A percentile compares a stretch with the other conserved stretches of the same genome.
Conservation (phyloP, 176 grass and related monocot genomes). For the Oryza rufipogon region DNA sequence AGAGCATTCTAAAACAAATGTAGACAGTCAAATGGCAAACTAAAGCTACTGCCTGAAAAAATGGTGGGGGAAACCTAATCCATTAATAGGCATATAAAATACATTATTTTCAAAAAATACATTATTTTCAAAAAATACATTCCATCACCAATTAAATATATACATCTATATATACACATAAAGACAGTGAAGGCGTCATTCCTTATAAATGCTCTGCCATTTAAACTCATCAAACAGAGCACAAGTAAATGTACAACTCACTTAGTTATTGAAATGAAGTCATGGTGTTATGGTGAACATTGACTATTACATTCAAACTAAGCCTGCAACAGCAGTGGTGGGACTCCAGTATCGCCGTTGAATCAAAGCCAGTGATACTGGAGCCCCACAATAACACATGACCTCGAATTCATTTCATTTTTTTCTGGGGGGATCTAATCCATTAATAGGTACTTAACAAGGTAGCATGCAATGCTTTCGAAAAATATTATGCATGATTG, state of each 20-base stretch:
- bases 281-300: background rate
- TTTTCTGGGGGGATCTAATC: background rate
- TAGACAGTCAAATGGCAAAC: background rate
- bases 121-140: background rate
- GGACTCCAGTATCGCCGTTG: background rate
- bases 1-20: slow-evolving; percentile 24
- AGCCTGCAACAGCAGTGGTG: background rate
- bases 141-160: background rate
- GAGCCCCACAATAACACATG: background rate
- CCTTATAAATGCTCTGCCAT: background rate
- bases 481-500: slow-evolving; percentile 24
- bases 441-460: background rate
- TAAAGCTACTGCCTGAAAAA: background rate
- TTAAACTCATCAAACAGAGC: background rate
- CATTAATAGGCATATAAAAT: too few relatives aligned
- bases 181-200: background rate
- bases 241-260: background rate
- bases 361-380: background rate
- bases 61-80: too few relatives aligned
- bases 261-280: background rate
- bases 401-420: background rate
- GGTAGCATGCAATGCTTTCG: background rate
- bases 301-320: background rate
- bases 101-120: background rate
- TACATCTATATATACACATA: background rate